Evolutionary conservation across 768 basidiomycete species (phyloP), one percentile per base, ranked within the genome.

Genomic region (Mycena metata): DNA sequence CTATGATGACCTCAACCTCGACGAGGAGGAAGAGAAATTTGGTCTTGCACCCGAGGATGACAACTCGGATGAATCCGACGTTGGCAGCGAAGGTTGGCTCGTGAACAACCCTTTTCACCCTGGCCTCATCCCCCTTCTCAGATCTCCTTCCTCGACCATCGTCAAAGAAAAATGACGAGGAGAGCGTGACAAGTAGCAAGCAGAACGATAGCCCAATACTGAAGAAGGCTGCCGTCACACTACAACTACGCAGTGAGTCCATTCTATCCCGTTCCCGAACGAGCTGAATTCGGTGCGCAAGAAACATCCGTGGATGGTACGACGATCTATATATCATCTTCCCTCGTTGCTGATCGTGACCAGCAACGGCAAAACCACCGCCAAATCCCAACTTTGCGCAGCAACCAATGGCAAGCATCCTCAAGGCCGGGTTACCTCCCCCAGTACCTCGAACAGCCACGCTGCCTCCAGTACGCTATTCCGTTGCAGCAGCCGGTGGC

Each of bases 1-100:
- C 57, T 99, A 99, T 75, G 98, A 99, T 73, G 98, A 99, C 17
- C 94, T 99, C 69, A 94, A 94, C 74, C 91, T 99, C 51, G 94
- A 98, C 73, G 97, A 98, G 76, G 96, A 98, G 78, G 97, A 99
- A 76, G 96, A 96, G 82, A 92, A 94, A 76, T 96, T 96, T 76
- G 93, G 94, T 62, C 83, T 94, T 47, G 88, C 87, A 60, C 83
- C 90, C 58, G 93, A 96, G 56, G 89, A 95, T 17, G 90, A 89
- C 54, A 89, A 93, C 12, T 91, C 88, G 60, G 93, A 95, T 69
- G 92, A 91, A 43, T 94, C 91, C 36, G 86, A 96, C 78, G 81
- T 85, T 72, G 83, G 83, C 56, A 91, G 92, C 70, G 94, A 95
- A 86, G 91, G 93, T 90, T 13, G 57, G 47, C 54, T 51, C 11